Percentiles rank a stretch among this genome's conserved stretches.
These are phyloP conservation scores for Globisporangium mamillatum DNA, from an alignment of 352 stramenopile species.

Conservation along the genomic window DNA sequence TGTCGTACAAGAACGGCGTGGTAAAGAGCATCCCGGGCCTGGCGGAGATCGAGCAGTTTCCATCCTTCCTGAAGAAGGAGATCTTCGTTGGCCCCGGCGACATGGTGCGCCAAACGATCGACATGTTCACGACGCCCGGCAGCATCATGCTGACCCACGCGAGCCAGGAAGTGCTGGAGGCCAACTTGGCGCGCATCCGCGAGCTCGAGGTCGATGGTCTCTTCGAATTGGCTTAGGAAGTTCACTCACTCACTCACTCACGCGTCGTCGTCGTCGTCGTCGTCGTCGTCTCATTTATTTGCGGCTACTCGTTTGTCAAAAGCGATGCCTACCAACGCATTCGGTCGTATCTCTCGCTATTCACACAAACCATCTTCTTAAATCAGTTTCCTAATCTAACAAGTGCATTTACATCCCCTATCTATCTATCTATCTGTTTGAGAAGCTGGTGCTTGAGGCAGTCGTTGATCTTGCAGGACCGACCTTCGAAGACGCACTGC, in stretches of 20 bases:
- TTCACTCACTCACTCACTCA: not conserved
- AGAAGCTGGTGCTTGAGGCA: slow-evolving; percentile 62
- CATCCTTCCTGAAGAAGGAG: slow-evolving; percentile 91
- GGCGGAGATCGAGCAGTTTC: slow-evolving; percentile 88
- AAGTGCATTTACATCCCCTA: not conserved
- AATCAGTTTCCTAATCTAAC: slow-evolving; percentile 8
- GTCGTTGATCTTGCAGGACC: slow-evolving; percentile 59
- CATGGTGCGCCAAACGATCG: slow-evolving; percentile 87
- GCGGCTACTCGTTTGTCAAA: not conserved
- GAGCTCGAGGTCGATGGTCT: slow-evolving; percentile 76
- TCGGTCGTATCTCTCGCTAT: not conserved
- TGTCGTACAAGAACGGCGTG: slow-evolving; percentile 90
- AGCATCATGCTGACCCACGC: slow-evolving; percentile 94
- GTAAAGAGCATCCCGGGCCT: slow-evolving; percentile 90
- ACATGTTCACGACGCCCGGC: slow-evolving; percentile 94
- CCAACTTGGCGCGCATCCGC: slow-evolving; percentile 89
- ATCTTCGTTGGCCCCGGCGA: slow-evolving; percentile 85
- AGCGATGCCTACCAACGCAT: not conserved
- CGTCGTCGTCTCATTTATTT: slow-evolving; percentile 2
- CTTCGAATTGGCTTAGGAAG: slow-evolving; percentile 59
- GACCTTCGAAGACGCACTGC: slow-evolving; percentile 52
- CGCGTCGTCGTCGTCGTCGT: not conserved
- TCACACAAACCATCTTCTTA: not conserved
- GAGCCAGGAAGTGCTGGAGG: slow-evolving; percentile 78
- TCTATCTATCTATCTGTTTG: slow-evolving; percentile 19